A percentile compares a stretch with the other conserved stretches of the same genome.
These are phyloP conservation scores for Diplodia seriata DNA, from an alignment of 2,329 filamentous ascomycete genomes.

Conservation along the genomic window DNA sequence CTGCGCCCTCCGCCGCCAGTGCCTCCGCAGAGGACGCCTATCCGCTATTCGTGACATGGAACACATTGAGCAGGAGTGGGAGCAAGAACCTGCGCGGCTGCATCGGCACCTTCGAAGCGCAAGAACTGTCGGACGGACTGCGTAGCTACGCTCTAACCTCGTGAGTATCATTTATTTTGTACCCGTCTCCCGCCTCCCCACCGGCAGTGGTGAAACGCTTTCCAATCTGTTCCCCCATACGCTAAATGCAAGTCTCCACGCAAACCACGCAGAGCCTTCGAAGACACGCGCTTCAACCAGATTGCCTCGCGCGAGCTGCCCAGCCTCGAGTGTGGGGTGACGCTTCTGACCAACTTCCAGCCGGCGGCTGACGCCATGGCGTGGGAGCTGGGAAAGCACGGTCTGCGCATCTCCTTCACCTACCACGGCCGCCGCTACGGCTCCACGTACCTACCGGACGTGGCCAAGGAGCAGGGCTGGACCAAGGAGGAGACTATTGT, in stretches of 20 bases:
- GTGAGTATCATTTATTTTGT: constrained; percentile 49
- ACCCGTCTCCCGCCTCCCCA: neutral
- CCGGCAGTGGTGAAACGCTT: neutral
- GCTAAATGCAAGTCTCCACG: neutral
- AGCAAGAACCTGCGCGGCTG: constrained; percentile 82
- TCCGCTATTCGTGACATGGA: constrained; percentile 96
- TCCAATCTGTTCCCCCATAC: constrained; percentile 1
- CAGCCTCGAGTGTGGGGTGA: constrained; percentile 62
- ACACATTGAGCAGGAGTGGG: constrained; percentile 69
- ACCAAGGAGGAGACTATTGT: constrained; percentile 88
- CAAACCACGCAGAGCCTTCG: constrained; percentile 61
- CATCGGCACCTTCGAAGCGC: constrained; percentile 90
- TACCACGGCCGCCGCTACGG: constrained; percentile 76
- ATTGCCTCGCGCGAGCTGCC: constrained; percentile 55
- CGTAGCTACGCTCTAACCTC: constrained; percentile 83
- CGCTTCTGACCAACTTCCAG: constrained; percentile 86
- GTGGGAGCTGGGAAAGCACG: constrained; percentile 87
- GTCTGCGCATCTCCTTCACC: constrained; percentile 84
- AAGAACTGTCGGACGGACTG: constrained; percentile 75
- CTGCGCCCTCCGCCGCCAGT: constrained; percentile 47
- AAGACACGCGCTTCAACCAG: constrained; percentile 67
- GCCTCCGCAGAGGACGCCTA: constrained; percentile 55
- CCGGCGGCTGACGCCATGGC: constrained; percentile 74
- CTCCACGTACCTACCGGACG: constrained; percentile 90
- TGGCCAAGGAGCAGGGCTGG: constrained; percentile 93